These are phyloP conservation scores for Yamadazyma epiphylla DNA, from an alignment of 1,139 yeast species.

Conservation along the genomic window DNA sequence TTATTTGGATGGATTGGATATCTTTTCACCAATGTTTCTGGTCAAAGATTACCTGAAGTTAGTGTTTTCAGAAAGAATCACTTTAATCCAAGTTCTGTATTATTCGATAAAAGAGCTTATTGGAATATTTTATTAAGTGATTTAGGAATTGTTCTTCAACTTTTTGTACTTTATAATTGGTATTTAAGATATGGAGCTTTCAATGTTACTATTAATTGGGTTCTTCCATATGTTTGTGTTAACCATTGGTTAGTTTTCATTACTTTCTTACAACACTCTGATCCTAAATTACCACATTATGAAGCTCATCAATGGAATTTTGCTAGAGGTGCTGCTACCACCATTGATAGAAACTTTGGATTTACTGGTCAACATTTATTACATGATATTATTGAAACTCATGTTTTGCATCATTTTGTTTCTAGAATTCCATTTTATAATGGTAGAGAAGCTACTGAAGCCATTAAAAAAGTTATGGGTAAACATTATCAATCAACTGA, in stretches of 20 bases:
- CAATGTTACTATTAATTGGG: conserved; percentile 48
- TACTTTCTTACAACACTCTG: conserved; percentile 60
- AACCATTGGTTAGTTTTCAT: conserved; percentile 66
- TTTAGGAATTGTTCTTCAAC: conserved; percentile 45
- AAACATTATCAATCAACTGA: conserved; percentile 49
- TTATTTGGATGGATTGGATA: conserved; percentile 51
- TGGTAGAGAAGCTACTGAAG: conserved; percentile 57
- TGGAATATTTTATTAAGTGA: conserved; percentile 54
- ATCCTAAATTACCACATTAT: conserved; percentile 56
- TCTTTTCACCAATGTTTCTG: conserved; percentile 45
- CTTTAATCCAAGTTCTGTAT: conserved; percentile 50
- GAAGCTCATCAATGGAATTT: conserved; percentile 56
- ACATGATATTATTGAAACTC: conserved; percentile 65
- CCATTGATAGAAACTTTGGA: conserved; percentile 62
- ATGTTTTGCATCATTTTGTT: conserved; percentile 59
- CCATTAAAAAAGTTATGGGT: conserved; percentile 59
- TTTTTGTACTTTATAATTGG: conserved; percentile 46
- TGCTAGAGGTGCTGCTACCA: conserved; percentile 66
- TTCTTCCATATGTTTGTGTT: conserved; percentile 53
- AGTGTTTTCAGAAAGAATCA: conserved; percentile 35
- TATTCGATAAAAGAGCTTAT: conserved; percentile 53
- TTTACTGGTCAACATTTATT: conserved; percentile 53
- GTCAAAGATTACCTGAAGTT: conserved; percentile 42
- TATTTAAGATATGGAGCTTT: conserved; percentile 43
- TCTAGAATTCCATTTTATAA: conserved; percentile 63